Evolutionary conservation across 2,329 filamentous ascomycete species (phyloP), one percentile per base, ranked within the genome.

Genomic region (Botryotinia convoluta): DNA sequence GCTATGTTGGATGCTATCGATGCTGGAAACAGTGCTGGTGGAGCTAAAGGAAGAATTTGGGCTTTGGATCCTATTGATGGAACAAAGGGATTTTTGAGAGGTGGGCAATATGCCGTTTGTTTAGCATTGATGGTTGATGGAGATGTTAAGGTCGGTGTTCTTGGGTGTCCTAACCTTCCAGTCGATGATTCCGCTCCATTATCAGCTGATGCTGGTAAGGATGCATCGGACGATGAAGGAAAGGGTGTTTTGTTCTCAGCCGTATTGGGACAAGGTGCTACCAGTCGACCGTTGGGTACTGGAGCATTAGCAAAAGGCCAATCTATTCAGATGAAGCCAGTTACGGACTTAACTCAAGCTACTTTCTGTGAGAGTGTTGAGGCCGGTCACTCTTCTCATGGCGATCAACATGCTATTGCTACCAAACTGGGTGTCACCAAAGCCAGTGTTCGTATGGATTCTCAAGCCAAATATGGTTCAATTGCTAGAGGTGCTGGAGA

Each of bases 321-420:
- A 80, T 81, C 86, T 42, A 97, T 98, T 80, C 85, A 87, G 71
- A 98, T 98, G 94, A 93, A 91, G 78, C 85, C 89, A 32, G 86
- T 97, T 64, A 84, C 87, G 59, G 90, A 95, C 79, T 91, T 98
- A 78, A 83, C 90, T 29, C 87, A 91, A 76, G 95, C 95, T 29
- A 95, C 93, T 44, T 98, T 99, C 85, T 99, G 96, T 85, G 96
- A 99, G 86, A 94, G 93, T 78, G 95, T 99, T 73, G 96, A 99
- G 84, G 91, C 95, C 9, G 94, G 90, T 26, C 96, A 99, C 86
- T 97, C 93, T 54, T 91, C 92, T 73, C 97, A 99, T 83, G 90
- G 89, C 78, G 93, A 98, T 83, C 93, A 97, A 78, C 93, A 92
- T 54, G 87, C 90, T 78, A 97, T 99, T 80, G 94, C 96, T 10